Conservation (phyloP, 331 rosid species). For the Pyrus hybrid region DNA sequence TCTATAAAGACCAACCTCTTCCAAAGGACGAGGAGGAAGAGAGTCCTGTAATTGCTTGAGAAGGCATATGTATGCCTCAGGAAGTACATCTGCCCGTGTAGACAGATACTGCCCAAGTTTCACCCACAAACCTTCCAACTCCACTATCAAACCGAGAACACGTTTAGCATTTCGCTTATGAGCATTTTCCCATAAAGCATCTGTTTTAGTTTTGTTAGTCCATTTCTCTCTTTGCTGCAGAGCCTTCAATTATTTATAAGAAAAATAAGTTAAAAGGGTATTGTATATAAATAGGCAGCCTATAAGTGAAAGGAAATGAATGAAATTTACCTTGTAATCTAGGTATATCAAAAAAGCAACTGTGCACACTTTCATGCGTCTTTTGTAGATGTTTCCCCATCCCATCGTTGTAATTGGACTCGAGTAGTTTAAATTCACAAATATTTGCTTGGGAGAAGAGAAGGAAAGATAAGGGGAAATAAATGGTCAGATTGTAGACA, state of each 20-base stretch:
- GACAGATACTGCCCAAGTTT: conserved; percentile 97
- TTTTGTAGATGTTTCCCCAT: conserved; percentile 60
- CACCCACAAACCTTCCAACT: conserved; percentile 98
- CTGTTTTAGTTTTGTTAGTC: conserved; percentile 46
- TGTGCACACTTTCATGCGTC: conserved; percentile 70
- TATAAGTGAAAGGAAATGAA: conserved; percentile 1
- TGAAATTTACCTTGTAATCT: conserved; percentile 75
- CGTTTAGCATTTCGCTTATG: conserved; percentile 95
- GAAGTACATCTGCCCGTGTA: conserved; percentile 97
- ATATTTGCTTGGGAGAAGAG: not conserved
- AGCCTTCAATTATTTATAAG: conserved; percentile 31
- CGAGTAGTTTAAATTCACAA: conserved; percentile 8
- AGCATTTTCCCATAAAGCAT: conserved; percentile 73
- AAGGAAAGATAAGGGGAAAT: not conserved
- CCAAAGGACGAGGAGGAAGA: conserved; percentile 92
- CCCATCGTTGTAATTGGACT: conserved; percentile 42
- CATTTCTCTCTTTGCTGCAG: conserved; percentile 85
- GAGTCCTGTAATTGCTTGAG: conserved; percentile 93
- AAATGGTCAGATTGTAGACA: not conserved
- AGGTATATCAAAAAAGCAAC: conserved; percentile 65
- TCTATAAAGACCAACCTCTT: conserved; percentile 52
- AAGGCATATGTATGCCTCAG: conserved; percentile 64
- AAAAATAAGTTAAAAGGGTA: not conserved
- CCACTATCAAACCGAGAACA: conserved; percentile 59
- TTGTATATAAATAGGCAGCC: not conserved